Conservation (phyloP, 2,329 filamentous ascomycete genomes). For the Alternaria sp. region DNA sequence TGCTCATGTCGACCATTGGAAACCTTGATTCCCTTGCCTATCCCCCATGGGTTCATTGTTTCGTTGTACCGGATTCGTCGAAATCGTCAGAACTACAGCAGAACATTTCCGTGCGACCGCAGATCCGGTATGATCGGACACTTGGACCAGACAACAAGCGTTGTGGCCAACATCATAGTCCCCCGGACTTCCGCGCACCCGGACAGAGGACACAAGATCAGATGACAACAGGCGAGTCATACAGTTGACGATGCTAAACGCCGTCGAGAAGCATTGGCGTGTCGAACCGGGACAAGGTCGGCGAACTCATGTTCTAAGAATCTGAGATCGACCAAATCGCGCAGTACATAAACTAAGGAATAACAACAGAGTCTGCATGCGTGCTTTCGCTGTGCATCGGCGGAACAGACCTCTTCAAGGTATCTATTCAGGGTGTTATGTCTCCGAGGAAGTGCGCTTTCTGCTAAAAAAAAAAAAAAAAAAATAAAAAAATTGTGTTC, state of each 20-base stretch:
- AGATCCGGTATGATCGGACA: slow-evolving; percentile 3
- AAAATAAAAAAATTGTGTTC: no score
- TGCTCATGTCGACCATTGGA: slow-evolving; percentile 5
- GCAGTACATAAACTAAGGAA: not conserved
- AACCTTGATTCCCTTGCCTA: not conserved
- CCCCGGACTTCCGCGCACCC: slow-evolving; percentile 8
- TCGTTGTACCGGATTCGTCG: not conserved
- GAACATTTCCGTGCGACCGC: slow-evolving; percentile 2
- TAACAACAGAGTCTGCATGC: not conserved
- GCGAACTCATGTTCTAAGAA: slow-evolving; percentile 7
- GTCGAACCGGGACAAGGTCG: slow-evolving; percentile 13
- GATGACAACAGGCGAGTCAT: slow-evolving; percentile 12
- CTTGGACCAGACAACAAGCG: not conserved
- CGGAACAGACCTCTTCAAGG: not conserved
- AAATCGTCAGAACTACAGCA: slow-evolving; percentile 6
- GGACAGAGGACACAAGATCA: slow-evolving; percentile 4
- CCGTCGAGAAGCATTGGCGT: slow-evolving; percentile 3
- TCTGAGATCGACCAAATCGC: not conserved
- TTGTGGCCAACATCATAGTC: not conserved
- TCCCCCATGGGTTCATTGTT: not conserved
- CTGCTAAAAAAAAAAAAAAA: slow-evolving; percentile 11
- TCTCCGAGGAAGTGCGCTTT: not conserved
- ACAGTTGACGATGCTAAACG: not conserved
- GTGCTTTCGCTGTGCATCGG: not conserved
- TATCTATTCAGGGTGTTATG: not conserved